A percentile compares a stretch with the other conserved stretches of the same genome.
These are phyloP conservation scores for Suhomyces anneliseae DNA, from an alignment of 1,139 yeast genomes.

Conservation along the genomic window DNA sequence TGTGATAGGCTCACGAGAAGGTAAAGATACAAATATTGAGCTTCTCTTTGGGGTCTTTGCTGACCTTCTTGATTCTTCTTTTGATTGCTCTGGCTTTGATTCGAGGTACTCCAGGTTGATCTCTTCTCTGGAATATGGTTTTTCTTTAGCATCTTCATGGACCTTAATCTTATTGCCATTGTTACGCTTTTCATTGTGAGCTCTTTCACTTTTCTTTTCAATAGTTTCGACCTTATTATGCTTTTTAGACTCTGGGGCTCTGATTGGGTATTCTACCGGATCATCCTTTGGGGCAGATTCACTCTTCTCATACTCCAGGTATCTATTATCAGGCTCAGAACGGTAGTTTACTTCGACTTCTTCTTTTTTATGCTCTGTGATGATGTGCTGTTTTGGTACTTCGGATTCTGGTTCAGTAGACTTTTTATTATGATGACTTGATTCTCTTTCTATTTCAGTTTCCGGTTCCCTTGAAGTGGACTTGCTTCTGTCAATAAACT, in stretches of 20 bases:
- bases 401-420: no score
- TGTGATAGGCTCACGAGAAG: constrained; percentile 41
- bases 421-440: not conserved
- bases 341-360: no score
- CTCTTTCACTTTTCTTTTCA: not conserved
- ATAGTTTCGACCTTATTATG: no score
- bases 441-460: not conserved
- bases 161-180: not conserved
- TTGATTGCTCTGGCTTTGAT: not conserved
- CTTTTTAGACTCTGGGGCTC: no score
- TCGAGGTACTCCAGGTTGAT: no score
- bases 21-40: constrained; percentile 41
- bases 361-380: no score
- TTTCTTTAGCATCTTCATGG: no score
- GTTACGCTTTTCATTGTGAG: not conserved
- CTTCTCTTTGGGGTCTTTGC: constrained; percentile 33
- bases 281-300: not conserved
- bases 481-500: not conserved
- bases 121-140: no score
- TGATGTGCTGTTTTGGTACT: no score
- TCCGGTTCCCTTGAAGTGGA: not conserved
- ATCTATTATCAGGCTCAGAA: not conserved
- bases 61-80: constrained; percentile 1
- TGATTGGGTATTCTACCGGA: no score
- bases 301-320: not conserved